A percentile compares a stretch with the other conserved stretches of the same genome.
Conservation (phyloP, 1,139 yeast species). For the Debaryomycetaceae sp. region DNA sequence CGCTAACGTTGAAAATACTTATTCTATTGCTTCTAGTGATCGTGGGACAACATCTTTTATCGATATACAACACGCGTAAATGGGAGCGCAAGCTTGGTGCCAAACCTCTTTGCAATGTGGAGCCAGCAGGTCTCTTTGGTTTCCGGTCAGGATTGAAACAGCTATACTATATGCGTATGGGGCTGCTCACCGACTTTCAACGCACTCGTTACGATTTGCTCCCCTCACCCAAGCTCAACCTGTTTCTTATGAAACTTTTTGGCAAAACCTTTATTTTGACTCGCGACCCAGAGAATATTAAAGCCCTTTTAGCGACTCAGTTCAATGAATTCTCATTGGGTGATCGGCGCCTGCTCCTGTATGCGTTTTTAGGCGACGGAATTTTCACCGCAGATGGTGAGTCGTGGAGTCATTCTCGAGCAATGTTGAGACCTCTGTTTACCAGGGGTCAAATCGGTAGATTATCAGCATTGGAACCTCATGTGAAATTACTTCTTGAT, state of each 20-base stretch:
- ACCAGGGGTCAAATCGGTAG: conserved; percentile 45
- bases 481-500: conserved; percentile 25
- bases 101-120: conserved; percentile 3
- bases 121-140: conserved; percentile 7
- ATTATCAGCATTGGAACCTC: conserved; percentile 37
- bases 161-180: conserved; percentile 5
- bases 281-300: conserved; percentile 18
- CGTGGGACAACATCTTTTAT: too few species aligned
- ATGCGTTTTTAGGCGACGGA: conserved; percentile 43
- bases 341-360: conserved; percentile 29
- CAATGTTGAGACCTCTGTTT: conserved; percentile 51
- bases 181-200: conserved; percentile 7
- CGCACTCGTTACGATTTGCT: conserved; percentile 3
- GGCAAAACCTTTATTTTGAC: conserved; percentile 9
- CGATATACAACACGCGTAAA: too few species aligned
- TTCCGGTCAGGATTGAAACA: conserved; percentile 4
- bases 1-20: too few species aligned
- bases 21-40: too few species aligned
- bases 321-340: conserved; percentile 46
- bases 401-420: conserved; percentile 49
- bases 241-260: conserved; percentile 7
- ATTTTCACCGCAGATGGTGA: conserved; percentile 45
- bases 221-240: not conserved
- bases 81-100: conserved; percentile 7
- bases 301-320: conserved; percentile 31